Conservation (phyloP, 768 basidiomycete genomes). For the Amanita polypyramis region DNA sequence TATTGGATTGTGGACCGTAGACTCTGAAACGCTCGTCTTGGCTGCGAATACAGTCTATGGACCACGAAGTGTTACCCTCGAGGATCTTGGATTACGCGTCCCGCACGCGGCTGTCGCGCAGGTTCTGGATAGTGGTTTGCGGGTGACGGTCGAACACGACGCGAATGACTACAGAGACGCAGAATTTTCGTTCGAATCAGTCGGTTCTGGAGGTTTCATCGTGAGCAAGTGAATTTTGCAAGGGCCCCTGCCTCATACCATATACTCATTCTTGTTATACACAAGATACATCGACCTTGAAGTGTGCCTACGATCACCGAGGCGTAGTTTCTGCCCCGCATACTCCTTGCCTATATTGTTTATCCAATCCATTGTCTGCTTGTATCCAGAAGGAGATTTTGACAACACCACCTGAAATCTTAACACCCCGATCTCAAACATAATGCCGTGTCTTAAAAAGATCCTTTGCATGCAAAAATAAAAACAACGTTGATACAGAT, state of each 20-base stretch:
- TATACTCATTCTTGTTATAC: too few relatives aligned
- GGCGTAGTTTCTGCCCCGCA: too few relatives aligned
- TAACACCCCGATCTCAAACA: not conserved
- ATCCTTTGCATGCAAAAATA: not conserved
- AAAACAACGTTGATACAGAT: not conserved
- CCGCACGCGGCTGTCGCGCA: conserved; percentile 13
- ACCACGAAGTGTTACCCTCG: conserved; percentile 20
- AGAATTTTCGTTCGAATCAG: conserved; percentile 22
- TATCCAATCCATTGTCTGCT: too few relatives aligned
- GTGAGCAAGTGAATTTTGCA: conserved; percentile 15
- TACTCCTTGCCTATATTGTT: too few relatives aligned
- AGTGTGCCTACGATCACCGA: too few relatives aligned
- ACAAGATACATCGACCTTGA: not conserved
- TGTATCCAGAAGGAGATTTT: not conserved
- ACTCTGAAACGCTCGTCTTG: conserved; percentile 31
- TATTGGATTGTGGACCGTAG: conserved; percentile 39
- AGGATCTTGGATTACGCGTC: conserved; percentile 18
- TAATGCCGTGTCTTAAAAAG: not conserved
- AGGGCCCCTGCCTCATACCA: conserved; percentile 20
- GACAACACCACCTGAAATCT: not conserved
- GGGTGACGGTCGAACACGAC: conserved; percentile 11
- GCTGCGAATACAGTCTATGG: conserved; percentile 41
- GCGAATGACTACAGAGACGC: not conserved
- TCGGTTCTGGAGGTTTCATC: conserved; percentile 31
- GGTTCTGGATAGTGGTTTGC: conserved; percentile 27